Percentiles rank a stretch among this genome's conserved stretches.
phyloP scores from a whole-genome alignment of 2,329 filamentous ascomycete genomes.

The Verticillium zaregamsianum region DNA sequence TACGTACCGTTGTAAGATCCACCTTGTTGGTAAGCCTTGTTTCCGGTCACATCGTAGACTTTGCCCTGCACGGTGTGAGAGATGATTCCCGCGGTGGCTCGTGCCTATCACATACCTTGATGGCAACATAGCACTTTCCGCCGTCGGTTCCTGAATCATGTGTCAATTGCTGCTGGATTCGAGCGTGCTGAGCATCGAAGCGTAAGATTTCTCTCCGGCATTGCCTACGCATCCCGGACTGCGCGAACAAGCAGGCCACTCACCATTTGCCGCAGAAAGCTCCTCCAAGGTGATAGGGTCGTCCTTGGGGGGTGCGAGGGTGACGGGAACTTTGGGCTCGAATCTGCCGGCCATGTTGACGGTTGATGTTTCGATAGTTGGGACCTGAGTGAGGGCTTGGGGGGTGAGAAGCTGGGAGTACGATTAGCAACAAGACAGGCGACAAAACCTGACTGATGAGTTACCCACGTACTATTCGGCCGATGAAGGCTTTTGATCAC shows the following conservation, averaged over 20 bases:
- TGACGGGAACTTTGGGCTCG: conserved; percentile 71
- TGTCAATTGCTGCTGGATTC: neutral
- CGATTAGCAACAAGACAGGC: too few species aligned
- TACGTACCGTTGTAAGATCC: conserved; percentile 79
- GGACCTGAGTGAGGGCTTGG: too few species aligned
- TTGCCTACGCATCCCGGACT: neutral
- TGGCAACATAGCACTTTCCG: conserved; percentile 63
- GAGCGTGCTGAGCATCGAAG: neutral
- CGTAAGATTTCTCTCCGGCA: neutral
- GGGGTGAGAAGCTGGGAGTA: too few species aligned
- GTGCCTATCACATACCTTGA: conserved; percentile 48
- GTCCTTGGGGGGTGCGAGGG: conserved; percentile 79
- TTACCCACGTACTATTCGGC: too few species aligned
- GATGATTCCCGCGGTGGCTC: neutral
- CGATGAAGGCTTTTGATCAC: too few species aligned
- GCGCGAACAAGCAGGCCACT: conserved; percentile 20
- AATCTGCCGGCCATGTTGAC: conserved; percentile 60
- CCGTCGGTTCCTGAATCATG: conserved; percentile 54
- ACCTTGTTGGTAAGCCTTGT: conserved; percentile 77
- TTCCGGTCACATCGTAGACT: conserved; percentile 90
- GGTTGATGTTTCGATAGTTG: neutral
- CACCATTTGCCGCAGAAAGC: conserved; percentile 79
- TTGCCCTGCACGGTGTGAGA: conserved; percentile 57
- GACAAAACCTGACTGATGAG: too few species aligned
- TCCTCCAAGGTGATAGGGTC: conserved; percentile 80